Evolutionary conservation across 2,329 filamentous ascomycete species (phyloP).

Genomic region (Phialophora chinensis): DNA sequence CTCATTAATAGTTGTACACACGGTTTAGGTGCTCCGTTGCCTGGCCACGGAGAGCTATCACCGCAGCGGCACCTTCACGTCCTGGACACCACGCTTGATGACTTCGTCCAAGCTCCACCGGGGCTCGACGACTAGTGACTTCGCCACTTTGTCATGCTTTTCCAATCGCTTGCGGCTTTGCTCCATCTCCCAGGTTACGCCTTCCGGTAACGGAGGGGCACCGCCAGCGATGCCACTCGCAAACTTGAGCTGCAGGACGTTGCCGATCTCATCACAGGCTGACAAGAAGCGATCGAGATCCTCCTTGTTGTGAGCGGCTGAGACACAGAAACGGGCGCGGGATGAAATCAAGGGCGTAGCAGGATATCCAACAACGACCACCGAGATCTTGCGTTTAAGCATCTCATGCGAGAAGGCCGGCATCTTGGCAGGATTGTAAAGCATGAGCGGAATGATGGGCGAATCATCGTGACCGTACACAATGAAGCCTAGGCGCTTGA

Average conservation of each 20-base stretch:
- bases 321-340: conserved; percentile 93
- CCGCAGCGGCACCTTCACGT: conserved; percentile 74
- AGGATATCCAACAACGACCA: conserved; percentile 96
- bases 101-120: conserved; percentile 81
- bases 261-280: conserved; percentile 88
- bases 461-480: conserved; percentile 98
- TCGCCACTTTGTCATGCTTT: conserved; percentile 52
- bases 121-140: conserved; percentile 65
- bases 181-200: conserved; percentile 73
- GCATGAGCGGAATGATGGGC: conserved; percentile 89
- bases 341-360: conserved; percentile 95
- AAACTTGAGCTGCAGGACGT: conserved; percentile 92
- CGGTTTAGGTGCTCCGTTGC: conserved; percentile 4
- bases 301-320: conserved; percentile 96
- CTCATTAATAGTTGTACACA: conserved; percentile 25
- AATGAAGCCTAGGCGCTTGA: conserved; percentile 96
- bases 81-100: conserved; percentile 73
- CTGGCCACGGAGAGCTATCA: conserved; percentile 48
- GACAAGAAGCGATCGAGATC: conserved; percentile 88
- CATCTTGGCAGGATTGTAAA: conserved; percentile 99
- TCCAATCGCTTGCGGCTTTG: conserved; percentile 64
- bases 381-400: conserved; percentile 95
- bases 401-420: conserved; percentile 98
- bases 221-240: conserved; percentile 95
- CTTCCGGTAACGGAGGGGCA: conserved; percentile 74